Base-by-base conservation (phyloP, 2,329 filamentous ascomycete species). In the Penicillium aurantiogriseum region DNA sequence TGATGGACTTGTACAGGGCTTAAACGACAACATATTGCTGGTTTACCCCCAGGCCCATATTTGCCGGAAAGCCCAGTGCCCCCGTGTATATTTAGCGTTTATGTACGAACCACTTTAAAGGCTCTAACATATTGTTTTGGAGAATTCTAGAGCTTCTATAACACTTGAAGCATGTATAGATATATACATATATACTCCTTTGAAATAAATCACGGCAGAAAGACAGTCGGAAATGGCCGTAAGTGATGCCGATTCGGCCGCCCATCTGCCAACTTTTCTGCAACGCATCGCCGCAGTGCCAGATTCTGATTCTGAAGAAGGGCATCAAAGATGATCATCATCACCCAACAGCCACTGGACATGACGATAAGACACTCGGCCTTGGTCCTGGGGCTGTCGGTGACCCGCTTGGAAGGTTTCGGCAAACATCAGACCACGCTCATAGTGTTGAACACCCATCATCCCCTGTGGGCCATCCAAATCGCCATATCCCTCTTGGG, bases 391-490 rank as follows among this genome's bases (percentile, higher is more conserved):
- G 0, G 83, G 81, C 62, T 72, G 64, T 70, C 74, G 74, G 19
- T 75, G 72, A n/a, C 72, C 72, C 11, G 69, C 69, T 64, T 70
- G 68, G 55, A 61, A 74, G 7, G 70, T 73, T 64, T 75, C 65
- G 2, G 87, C 85, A 67, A 85, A 90, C 0, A 90, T 94, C 43
- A 96, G 76, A 0, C 89, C 89, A 46, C 91, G 81, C 79, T 96
- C 91, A 1, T 85, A 88, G 65, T 90, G 85, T 38, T 84, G 83
- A 0, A 84, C 84, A 0, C 91, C 91, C 74, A 91, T 81, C 1
- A 89, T 79, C 2, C 90, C 90, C 64, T 74, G 74, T 0, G 82
- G 78, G 0, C 80, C 87, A 1, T 86, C 83, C 23, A 92, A 88
- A 0, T 89, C 89, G 0, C 81, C 77, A 17, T 88, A 69, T 38